phyloP scores from a whole-genome alignment of 495 filamentous ascomycete genomes.

The Podospora bellae-mahoneyi region DNA sequence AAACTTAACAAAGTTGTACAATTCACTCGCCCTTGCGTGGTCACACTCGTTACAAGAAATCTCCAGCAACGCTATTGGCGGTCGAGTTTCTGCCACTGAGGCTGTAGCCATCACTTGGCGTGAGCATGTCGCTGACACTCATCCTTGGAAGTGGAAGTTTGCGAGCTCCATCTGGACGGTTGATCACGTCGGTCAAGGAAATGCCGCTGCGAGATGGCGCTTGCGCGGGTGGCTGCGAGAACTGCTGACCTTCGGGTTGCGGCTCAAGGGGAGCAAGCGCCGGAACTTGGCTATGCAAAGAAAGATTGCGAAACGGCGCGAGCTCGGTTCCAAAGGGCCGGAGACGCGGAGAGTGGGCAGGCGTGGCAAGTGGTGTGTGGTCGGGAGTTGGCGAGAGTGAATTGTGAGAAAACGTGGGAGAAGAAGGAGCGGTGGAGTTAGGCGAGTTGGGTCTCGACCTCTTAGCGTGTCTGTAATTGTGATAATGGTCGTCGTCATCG shows the following conservation, averaged over 20 bases:
- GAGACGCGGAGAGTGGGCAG: slow-evolving; percentile 90
- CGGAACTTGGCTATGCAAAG: slow-evolving; percentile 68
- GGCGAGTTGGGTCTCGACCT: slow-evolving; percentile 89
- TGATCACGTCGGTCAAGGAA: slow-evolving; percentile 89
- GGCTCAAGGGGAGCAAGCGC: slow-evolving; percentile 92
- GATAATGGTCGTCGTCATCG: slow-evolving; percentile 71
- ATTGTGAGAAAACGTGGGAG: slow-evolving; percentile 96
- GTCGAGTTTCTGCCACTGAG: slow-evolving; percentile 48
- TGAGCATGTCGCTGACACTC: slow-evolving; percentile 81
- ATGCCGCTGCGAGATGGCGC: slow-evolving; percentile 57
- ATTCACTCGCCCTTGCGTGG: background rate
- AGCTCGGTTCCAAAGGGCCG: slow-evolving; percentile 68
- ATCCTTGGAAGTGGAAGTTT: slow-evolving; percentile 94
- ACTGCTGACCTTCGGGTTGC: slow-evolving; percentile 51
- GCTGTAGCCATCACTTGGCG: slow-evolving; percentile 58
- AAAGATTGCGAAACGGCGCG: slow-evolving; percentile 83
- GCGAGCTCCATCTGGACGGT: slow-evolving; percentile 77
- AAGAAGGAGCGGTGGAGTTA: slow-evolving; percentile 90
- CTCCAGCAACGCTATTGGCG: slow-evolving; percentile 46
- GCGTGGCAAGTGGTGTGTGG: slow-evolving; percentile 92
- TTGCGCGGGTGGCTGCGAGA: slow-evolving; percentile 31
- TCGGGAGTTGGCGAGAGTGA: slow-evolving; percentile 94
- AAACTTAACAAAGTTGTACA: slow-evolving; percentile 3
- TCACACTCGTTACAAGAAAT: slow-evolving; percentile 18
- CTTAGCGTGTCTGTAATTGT: slow-evolving; percentile 66